Conservation (phyloP, 2,329 filamentous ascomycete species). For the Paecilomyces formosus region DNA sequence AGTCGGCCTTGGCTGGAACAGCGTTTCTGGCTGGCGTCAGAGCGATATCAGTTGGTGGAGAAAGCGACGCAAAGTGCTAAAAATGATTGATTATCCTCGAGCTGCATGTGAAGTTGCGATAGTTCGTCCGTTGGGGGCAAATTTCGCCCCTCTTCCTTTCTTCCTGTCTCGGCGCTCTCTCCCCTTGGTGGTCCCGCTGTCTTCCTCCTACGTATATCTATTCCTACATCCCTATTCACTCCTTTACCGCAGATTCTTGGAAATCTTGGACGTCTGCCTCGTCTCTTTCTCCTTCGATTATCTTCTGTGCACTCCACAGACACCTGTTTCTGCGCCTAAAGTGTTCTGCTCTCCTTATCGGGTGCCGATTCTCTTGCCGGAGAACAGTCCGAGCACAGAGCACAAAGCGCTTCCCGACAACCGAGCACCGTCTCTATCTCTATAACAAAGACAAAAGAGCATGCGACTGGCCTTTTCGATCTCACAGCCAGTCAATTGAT, state of each 20-base stretch:
- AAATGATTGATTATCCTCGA: neutral
- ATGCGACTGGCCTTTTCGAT: neutral
- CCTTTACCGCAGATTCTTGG: neutral
- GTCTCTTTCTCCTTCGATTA: neutral
- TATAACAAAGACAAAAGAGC: neutral
- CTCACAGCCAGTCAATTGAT: neutral
- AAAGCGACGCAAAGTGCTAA: neutral
- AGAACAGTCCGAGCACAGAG: neutral
- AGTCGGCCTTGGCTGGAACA: neutral
- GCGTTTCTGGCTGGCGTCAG: neutral
- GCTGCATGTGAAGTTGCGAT: neutral
- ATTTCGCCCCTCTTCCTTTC: constrained; percentile 3
- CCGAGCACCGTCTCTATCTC: neutral
- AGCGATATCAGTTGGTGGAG: neutral
- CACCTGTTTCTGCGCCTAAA: neutral
- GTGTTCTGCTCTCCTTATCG: neutral
- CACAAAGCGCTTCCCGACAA: neutral
- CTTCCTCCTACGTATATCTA: constrained; percentile 3
- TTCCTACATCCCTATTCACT: constrained; percentile 3
- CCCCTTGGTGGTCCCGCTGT: neutral
- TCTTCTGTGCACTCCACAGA: neutral
- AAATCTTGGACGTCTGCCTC: neutral
- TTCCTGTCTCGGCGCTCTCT: constrained; percentile 1
- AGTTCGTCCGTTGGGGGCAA: constrained; percentile 1
- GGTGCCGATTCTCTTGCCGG: neutral